Evolutionary conservation across 1,139 yeast genomes (phyloP).

Genomic region (Nadsonia starkeyi-henricii): DNA sequence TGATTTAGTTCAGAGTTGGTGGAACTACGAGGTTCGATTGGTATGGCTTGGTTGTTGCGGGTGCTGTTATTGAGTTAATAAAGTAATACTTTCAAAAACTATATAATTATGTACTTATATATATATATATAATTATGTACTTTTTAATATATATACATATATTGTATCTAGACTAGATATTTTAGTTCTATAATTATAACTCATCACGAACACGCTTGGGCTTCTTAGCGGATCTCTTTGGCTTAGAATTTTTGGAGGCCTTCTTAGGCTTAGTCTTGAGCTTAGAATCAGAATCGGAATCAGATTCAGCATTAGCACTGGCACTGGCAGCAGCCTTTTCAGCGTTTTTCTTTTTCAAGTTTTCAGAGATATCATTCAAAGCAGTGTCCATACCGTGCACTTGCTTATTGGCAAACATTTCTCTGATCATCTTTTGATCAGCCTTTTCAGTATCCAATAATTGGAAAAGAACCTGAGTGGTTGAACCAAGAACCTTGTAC

Average conservation of each 20-base stretch:
- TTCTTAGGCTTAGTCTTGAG: conserved; percentile 40
- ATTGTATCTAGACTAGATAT: background rate
- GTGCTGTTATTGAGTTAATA: conserved; percentile 13
- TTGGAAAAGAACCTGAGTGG: background rate
- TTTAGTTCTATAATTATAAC: background rate
- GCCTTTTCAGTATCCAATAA: conserved; percentile 8
- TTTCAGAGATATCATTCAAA: conserved; percentile 27
- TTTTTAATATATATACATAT: background rate
- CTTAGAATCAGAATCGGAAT: conserved; percentile 31
- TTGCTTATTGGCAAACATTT: conserved; percentile 66
- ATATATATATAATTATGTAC: too few species aligned
- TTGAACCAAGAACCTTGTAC: background rate
- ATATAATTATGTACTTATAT: background rate
- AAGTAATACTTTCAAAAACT: conserved; percentile 1
- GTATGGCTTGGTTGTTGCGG: conserved; percentile 23
- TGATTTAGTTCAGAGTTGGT: conserved; percentile 42
- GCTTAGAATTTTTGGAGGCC: conserved; percentile 2
- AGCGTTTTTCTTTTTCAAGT: conserved; percentile 19
- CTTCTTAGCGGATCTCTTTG: conserved; percentile 1
- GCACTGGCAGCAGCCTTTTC: conserved; percentile 7
- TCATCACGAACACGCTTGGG: background rate
- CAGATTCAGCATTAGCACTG: background rate
- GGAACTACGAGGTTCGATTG: conserved; percentile 31
- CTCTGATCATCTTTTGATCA: conserved; percentile 26
- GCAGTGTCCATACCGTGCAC: conserved; percentile 49